Percentiles rank a stretch among this genome's conserved stretches.
These are phyloP conservation scores for Hippophae gyantsensis DNA, from an alignment of 306 rosid species.

Conservation along the genomic window DNA sequence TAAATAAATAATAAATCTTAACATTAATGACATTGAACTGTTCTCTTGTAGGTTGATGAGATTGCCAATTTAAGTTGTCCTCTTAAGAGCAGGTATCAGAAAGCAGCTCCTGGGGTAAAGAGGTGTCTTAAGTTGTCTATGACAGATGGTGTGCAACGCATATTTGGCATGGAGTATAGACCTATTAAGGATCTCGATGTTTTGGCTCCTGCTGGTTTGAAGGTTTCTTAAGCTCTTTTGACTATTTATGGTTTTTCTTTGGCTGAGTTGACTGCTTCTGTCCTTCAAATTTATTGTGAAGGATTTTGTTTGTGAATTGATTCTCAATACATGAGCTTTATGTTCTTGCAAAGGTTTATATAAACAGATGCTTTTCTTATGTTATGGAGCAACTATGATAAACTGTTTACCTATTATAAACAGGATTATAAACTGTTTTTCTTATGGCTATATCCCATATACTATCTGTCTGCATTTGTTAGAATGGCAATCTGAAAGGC, in stretches of 20 bases:
- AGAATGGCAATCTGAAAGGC: not conserved
- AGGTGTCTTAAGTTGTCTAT: slow-evolving; percentile 80
- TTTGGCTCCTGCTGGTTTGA: slow-evolving; percentile 72
- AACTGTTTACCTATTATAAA: not conserved
- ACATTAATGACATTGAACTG: not conserved
- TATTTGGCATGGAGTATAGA: slow-evolving; percentile 86
- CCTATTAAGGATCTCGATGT: slow-evolving; percentile 68
- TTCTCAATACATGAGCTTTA: not conserved
- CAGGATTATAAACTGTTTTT: too few relatives aligned
- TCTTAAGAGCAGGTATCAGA: slow-evolving; percentile 55
- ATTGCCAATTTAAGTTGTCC: slow-evolving; percentile 57
- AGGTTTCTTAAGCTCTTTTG: slow-evolving; percentile 38
- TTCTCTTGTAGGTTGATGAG: slow-evolving; percentile 66
- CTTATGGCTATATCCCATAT: too few relatives aligned
- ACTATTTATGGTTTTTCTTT: not conserved
- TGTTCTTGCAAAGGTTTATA: too few relatives aligned
- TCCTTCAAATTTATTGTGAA: not conserved
- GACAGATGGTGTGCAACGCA: slow-evolving; percentile 82
- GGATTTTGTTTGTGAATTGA: not conserved
- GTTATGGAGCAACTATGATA: not conserved
- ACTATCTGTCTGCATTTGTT: not conserved
- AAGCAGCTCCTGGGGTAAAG: slow-evolving; percentile 52
- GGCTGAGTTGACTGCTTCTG: too few relatives aligned
- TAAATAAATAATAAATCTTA: too few relatives aligned
- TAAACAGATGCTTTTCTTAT: not conserved